phyloP scores from a whole-genome alignment of 2,329 filamentous ascomycete genomes.

The Gaeumannomyces tritici region DNA sequence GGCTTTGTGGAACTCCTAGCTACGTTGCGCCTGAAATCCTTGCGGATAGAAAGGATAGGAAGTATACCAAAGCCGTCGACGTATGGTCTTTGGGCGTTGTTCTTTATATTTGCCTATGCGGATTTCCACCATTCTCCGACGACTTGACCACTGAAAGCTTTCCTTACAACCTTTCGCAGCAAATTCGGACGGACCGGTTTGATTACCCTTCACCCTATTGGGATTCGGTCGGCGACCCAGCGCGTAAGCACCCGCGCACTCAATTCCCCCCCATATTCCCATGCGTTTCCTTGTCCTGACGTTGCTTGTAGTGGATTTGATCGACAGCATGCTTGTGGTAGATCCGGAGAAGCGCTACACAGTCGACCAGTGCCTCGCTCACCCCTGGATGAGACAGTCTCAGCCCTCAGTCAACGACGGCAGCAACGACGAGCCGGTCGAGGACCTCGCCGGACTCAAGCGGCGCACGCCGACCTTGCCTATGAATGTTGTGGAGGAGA shows the following conservation, averaged over 20 bases:
- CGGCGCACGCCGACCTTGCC: no score
- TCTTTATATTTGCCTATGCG: conserved; percentile 92
- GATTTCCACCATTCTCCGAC: conserved; percentile 94
- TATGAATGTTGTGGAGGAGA: no score
- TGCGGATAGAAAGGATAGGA: conserved; percentile 68
- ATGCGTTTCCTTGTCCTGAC: no score
- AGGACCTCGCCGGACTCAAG: conserved; percentile 75
- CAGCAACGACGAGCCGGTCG: conserved; percentile 88
- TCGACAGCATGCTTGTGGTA: conserved; percentile 89
- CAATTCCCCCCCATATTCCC: no score
- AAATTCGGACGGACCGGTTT: conserved; percentile 82
- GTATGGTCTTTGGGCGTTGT: conserved; percentile 97
- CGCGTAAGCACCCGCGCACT: conserved; percentile 37
- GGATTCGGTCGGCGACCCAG: conserved; percentile 79
- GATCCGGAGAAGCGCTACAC: conserved; percentile 76
- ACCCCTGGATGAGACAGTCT: conserved; percentile 75
- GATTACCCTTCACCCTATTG: conserved; percentile 96
- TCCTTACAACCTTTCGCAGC: conserved; percentile 77
- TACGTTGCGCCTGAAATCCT: conserved; percentile 96
- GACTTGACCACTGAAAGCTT: conserved; percentile 75
- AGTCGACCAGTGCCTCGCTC: conserved; percentile 80
- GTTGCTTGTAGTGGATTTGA: conserved; percentile 59
- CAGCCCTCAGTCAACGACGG: conserved; percentile 57
- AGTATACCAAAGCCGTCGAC: conserved; percentile 92
- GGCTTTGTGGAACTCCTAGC: conserved; percentile 86